Base-by-base conservation (phyloP, 257 asterid species). In the Avicennia marina region DNA sequence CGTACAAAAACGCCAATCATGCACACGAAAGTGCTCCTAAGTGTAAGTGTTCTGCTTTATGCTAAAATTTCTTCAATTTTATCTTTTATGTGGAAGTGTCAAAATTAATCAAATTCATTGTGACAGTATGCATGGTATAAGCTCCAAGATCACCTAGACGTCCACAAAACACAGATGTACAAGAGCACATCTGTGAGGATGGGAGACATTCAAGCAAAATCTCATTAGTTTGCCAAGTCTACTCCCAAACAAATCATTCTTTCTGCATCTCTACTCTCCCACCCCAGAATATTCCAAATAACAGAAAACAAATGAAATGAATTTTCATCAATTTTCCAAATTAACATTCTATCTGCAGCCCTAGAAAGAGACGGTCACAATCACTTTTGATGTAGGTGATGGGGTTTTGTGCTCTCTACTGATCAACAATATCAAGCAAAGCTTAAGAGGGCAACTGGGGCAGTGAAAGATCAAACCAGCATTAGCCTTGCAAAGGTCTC, bases 391-490 rank as follows among this genome's bases (percentile, higher is more conserved):
- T n/a, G n/a, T n/a, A n/a, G n/a, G n/a, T n/a, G n/a, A n/a, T n/a
- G n/a, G n/a, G n/a, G n/a, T n/a, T n/a, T n/a, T n/a, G n/a, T 29
- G 34, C 8, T 29, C 7, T 27, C 5, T 19, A 16, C 11, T 25
- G 15, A 36, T 52, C 27, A 40, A 29, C 60, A 58, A 81, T 78
- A 86, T 66, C 89, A 57, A 78, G 89, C 76, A 78, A n/a, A 76
- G 71, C 72, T 81, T n/a, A 73, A 81, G 66, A 81, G 75, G 61
- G 83, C 89, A 44, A 81, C 78, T 44, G 79, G 70, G 18, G 86
- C 83, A 27, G 89, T 81, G 36, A 81, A 81, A 53, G 89, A 81
- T 64, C 86, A 78, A 34, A 81, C 89, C 25, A 78, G 86, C 79
- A 78, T 82, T 39, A 58, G 86, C 78, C 73, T 75, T 19, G 89